A percentile compares a stretch with the other conserved stretches of the same genome.
Evolutionary conservation across 176 grass and related monocot genomes (phyloP).

Genomic region (Lolium perenne): DNA sequence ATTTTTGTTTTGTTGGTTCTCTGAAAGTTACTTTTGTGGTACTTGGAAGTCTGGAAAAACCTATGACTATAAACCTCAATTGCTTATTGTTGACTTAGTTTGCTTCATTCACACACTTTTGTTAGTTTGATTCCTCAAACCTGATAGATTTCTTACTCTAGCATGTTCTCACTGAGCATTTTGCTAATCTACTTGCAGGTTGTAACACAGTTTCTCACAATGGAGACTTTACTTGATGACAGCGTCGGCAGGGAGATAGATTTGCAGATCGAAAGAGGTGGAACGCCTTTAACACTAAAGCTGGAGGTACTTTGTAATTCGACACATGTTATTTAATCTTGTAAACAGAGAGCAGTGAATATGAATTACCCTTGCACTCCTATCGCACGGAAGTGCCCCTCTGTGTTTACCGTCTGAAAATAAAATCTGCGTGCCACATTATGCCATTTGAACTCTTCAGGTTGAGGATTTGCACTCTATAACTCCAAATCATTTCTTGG

Average conservation of each 20-base stretch:
- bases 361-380: conserved; percentile 1
- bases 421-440: not conserved
- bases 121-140: conserved; percentile 12
- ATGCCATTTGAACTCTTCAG: conserved; percentile 53
- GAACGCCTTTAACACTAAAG: conserved; percentile 67
- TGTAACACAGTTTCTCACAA: conserved; percentile 90
- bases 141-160: conserved; percentile 3
- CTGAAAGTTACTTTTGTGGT: not conserved
- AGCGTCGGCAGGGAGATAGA: conserved; percentile 71
- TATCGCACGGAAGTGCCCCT: not conserved
- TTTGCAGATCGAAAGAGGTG: conserved; percentile 93
- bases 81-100: conserved; percentile 26
- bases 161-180: conserved; percentile 16
- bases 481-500: conserved; percentile 96
- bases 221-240: conserved; percentile 95
- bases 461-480: conserved; percentile 98
- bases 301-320: conserved; percentile 64
- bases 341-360: not conserved
- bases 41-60: not conserved
- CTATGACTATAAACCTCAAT: not conserved
- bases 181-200: conserved; percentile 63
- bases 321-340: conserved; percentile 7
- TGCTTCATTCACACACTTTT: not conserved
- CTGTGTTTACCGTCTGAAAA: not conserved
- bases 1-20: not conserved